These are phyloP conservation scores for Danielozyma ontarioensis DNA, from an alignment of 805 yeast genomes.

Conservation along the genomic window DNA sequence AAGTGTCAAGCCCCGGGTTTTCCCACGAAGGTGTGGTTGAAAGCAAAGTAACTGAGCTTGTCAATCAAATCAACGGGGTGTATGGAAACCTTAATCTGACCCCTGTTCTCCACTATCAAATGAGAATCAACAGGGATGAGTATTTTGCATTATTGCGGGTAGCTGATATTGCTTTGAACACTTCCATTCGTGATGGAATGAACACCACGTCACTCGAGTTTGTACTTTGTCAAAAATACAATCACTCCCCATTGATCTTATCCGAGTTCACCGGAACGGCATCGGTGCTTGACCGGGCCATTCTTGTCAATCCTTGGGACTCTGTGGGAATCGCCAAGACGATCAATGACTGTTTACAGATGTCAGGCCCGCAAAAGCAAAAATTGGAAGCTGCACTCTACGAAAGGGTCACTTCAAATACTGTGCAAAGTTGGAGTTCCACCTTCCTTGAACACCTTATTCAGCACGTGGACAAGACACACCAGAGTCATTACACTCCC, in stretches of 20 bases:
- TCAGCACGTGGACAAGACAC: constrained; percentile 31
- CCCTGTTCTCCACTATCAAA: constrained; percentile 91
- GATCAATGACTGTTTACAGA: constrained; percentile 60
- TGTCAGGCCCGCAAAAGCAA: constrained; percentile 44
- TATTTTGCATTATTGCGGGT: constrained; percentile 82
- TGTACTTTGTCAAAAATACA: constrained; percentile 77
- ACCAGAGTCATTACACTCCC: constrained; percentile 54
- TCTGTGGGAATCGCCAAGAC: constrained; percentile 86
- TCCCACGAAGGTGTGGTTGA: constrained; percentile 62
- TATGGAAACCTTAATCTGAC: constrained; percentile 78
- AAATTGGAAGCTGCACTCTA: constrained; percentile 51
- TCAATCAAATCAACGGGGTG: constrained; percentile 75
- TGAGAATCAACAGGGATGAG: constrained; percentile 82
- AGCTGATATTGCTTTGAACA: constrained; percentile 86
- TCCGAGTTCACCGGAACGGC: constrained; percentile 94
- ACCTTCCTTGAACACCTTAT: constrained; percentile 50
- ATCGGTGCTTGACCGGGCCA: constrained; percentile 62
- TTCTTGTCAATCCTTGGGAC: constrained; percentile 96
- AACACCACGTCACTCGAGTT: constrained; percentile 92
- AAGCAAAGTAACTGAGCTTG: constrained; percentile 76
- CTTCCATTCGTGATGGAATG: constrained; percentile 93
- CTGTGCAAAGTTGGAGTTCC: constrained; percentile 78
- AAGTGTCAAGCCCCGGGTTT: constrained; percentile 80
- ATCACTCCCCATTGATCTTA: constrained; percentile 71
- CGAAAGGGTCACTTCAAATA: constrained; percentile 58